These are phyloP conservation scores for Cercospora berteroae DNA, from an alignment of 2,329 filamentous ascomycete species.

Conservation along the genomic window DNA sequence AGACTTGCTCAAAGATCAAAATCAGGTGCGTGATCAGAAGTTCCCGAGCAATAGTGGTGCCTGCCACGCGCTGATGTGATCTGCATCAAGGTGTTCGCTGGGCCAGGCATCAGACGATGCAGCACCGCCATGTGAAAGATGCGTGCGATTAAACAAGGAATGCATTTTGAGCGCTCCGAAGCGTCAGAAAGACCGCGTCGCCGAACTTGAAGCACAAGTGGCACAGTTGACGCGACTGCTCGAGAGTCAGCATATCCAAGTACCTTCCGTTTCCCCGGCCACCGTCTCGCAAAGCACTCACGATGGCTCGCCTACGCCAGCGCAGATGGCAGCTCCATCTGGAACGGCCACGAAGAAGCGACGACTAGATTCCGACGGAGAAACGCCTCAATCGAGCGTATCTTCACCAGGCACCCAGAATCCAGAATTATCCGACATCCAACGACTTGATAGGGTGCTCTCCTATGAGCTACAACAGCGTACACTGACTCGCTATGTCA, in stretches of 20 bases:
- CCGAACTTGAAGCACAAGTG: constrained; percentile 35
- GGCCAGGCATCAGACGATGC: constrained; percentile 14
- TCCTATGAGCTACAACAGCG: constrained; percentile 22
- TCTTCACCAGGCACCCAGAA: not conserved
- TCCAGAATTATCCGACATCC: constrained; percentile 7
- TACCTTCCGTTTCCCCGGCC: not conserved
- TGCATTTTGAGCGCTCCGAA: constrained; percentile 31
- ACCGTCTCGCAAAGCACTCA: not conserved
- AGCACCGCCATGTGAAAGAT: constrained; percentile 32
- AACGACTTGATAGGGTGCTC: constrained; percentile 26
- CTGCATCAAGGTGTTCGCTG: constrained; percentile 13
- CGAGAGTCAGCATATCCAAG: constrained; percentile 25
- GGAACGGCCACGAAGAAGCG: constrained; percentile 18
- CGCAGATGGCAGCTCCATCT: not conserved
- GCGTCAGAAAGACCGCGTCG: constrained; percentile 27
- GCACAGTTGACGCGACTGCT: constrained; percentile 32
- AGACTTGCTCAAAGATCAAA: constrained; percentile 21
- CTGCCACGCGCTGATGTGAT: not conserved
- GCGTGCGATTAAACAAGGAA: constrained; percentile 30
- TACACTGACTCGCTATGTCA: constrained; percentile 26
- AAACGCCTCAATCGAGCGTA: not conserved
- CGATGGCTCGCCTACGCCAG: not conserved
- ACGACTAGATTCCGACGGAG: constrained; percentile 7
- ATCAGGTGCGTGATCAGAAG: constrained; percentile 4
- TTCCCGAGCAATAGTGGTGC: not conserved